Evolutionary conservation across 2,329 filamentous ascomycete species (phyloP).

Genomic region (Leptographium wingfieldii): DNA sequence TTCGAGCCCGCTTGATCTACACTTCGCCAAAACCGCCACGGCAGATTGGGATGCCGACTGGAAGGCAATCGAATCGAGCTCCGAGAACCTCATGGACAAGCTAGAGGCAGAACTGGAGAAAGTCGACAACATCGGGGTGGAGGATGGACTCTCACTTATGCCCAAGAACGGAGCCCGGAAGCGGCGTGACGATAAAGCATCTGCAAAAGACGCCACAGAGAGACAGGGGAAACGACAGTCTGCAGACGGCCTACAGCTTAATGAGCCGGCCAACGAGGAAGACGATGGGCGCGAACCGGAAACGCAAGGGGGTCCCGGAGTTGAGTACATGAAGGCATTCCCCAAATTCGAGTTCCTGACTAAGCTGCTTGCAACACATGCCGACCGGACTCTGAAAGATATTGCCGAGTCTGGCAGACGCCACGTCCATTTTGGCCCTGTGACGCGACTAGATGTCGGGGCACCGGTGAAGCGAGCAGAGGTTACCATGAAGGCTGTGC

Average conservation of each 20-base stretch:
- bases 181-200: not conserved
- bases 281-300: not conserved
- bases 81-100: slow-evolving; percentile 26
- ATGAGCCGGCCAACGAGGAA: not conserved
- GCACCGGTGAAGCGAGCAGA: slow-evolving; percentile 39
- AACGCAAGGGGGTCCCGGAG: slow-evolving; percentile 17
- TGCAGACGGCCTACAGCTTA: not conserved
- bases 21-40: slow-evolving; percentile 37
- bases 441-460: slow-evolving; percentile 31
- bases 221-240: not conserved
- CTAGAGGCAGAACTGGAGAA: slow-evolving; percentile 9
- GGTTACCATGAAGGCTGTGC: slow-evolving; percentile 37
- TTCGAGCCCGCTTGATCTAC: slow-evolving; percentile 51
- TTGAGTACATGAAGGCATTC: slow-evolving; percentile 33
- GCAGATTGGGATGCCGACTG: slow-evolving; percentile 39
- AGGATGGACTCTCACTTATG: not conserved
- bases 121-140: slow-evolving; percentile 2
- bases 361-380: slow-evolving; percentile 42
- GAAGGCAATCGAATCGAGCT: slow-evolving; percentile 25
- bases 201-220: not conserved
- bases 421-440: slow-evolving; percentile 53
- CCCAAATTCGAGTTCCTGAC: slow-evolving; percentile 53
- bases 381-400: slow-evolving; percentile 49
- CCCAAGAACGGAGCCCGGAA: not conserved
- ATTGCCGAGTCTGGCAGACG: slow-evolving; percentile 58